Percentiles rank a stretch among this genome's conserved stretches.
Conservation (phyloP, 2,329 filamentous ascomycete species). For the Neospermospora avenae region DNA sequence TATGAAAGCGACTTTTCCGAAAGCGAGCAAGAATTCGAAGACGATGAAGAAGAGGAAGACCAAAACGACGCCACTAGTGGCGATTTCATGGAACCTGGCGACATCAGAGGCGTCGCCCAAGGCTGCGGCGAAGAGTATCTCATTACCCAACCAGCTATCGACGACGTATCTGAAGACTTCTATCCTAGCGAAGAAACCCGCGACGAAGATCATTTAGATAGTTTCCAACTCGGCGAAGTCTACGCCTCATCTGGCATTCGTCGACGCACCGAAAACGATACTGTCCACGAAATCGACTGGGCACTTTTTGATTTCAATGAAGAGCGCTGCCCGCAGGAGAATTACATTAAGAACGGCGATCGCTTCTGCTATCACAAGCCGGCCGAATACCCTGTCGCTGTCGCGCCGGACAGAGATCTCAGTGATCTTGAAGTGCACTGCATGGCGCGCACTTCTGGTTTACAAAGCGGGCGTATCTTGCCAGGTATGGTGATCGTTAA, state of each 20-base stretch:
- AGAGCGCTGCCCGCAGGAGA: constrained; percentile 67
- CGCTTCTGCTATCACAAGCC: constrained; percentile 40
- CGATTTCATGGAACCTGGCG: constrained; percentile 55
- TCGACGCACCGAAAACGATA: constrained; percentile 64
- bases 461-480: constrained; percentile 75
- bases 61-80: constrained; percentile 40
- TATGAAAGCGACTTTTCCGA: constrained; percentile 50
- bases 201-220: constrained; percentile 77
- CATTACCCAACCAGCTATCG: constrained; percentile 87
- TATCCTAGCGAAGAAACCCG: constrained; percentile 69
- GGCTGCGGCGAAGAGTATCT: constrained; percentile 74
- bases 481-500: constrained; percentile 80
- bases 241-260: constrained; percentile 89
- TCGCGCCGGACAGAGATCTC: constrained; percentile 58
- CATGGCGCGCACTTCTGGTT: constrained; percentile 79
- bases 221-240: constrained; percentile 76
- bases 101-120: constrained; percentile 73
- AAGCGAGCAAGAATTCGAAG: constrained; percentile 27
- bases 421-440: constrained; percentile 81
- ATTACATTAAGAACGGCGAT: constrained; percentile 55
- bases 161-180: constrained; percentile 81
- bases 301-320: constrained; percentile 79
- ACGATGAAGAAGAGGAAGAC: constrained; percentile 46
- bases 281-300: constrained; percentile 94
- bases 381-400: constrained; percentile 50